Percentiles rank a stretch among this genome's conserved stretches.
phyloP scores from a whole-genome alignment of 192 early-diverging fungal genomes.

The Allomyces javanicus region DNA sequence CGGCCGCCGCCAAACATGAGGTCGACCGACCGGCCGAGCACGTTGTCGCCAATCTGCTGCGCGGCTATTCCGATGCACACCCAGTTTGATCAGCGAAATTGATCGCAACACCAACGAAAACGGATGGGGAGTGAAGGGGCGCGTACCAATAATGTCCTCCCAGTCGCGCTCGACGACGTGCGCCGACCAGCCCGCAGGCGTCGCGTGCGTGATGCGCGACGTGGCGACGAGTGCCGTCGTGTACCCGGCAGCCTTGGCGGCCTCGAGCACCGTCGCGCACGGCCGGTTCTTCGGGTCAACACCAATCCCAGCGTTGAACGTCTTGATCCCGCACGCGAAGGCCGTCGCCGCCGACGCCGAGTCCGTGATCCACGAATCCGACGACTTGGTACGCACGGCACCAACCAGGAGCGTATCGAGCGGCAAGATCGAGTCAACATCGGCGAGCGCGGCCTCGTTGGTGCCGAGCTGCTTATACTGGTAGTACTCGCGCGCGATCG shows the following conservation, averaged over 20 bases:
- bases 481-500: constrained; percentile 24
- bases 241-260: constrained; percentile 24
- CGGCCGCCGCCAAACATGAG: constrained; percentile 32
- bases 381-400: constrained; percentile 24
- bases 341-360: constrained; percentile 43
- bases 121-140: no score
- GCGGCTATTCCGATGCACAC: constrained; percentile 5
- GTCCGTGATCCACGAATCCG: constrained; percentile 29
- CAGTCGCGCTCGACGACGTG: constrained; percentile 25
- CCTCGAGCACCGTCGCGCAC: constrained; percentile 38
- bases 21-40: constrained; percentile 16
- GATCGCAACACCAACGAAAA: no score
- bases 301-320: constrained; percentile 31
- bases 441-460: constrained; percentile 1
- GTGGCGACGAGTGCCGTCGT: constrained; percentile 33
- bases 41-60: constrained; percentile 23
- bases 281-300: constrained; percentile 17
- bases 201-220: constrained; percentile 37
- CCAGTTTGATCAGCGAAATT: not conserved
- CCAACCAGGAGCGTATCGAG: constrained; percentile 30
- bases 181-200: constrained; percentile 33
- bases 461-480: not conserved
- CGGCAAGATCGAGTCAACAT: constrained; percentile 10
- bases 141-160: constrained; percentile 22
- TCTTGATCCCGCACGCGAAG: constrained; percentile 26